Base-by-base conservation (phyloP, 176 grass and related monocot genomes). In the Eremochloa ophiuroides region DNA sequence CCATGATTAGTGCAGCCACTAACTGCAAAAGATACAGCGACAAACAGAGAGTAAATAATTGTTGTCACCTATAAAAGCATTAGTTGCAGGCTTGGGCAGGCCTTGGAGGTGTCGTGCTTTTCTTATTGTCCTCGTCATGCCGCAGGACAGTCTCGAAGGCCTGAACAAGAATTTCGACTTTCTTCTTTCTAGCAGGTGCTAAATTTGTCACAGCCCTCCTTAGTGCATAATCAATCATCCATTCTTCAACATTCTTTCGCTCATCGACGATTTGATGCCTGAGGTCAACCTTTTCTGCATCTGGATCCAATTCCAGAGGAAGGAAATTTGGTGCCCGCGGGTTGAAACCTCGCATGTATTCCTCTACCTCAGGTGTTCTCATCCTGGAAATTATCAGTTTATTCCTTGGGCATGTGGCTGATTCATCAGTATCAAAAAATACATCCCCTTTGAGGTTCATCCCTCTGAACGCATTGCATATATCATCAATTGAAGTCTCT, bases 241-340 rank as follows among this genome's bases (percentile, higher is more conserved):
- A 98, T 62, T 98, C 95, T 77, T 98, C 95, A 1, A 92, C 86
- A 66, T 98, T 98, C 82, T 94, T 98, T 22, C 95, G 91, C 17
- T 94, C 92, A 61, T 94, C 95, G 50, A 94, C 75, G 27, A 85
- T 83, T 41, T 94, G 92, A 73, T 98, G 95, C 86, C 60, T 94
- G 53, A 98, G 90, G 71, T 98, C 95, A 28, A 94, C 88, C 88
- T 91, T 91, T 8, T 98, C 95, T 68, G 85, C 70, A 39, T 90
- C 92, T 2, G 86, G 92, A 15, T 98, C 92, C 18, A 87, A 82
- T 63, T 91, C 90, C 8, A 85, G 10, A 31, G 92, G 92, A 81
- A 98, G 87, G 70, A 98, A 94, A 60, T 91, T 91, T 1, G 95
- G 92, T 41, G 74, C 71, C 44, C 90, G 85, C 20, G 92, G 92